Percentiles rank a stretch among this genome's conserved stretches.
phyloP scores from a whole-genome alignment of 2,329 filamentous ascomycete species.

The Xylariomycetidae sp. region DNA sequence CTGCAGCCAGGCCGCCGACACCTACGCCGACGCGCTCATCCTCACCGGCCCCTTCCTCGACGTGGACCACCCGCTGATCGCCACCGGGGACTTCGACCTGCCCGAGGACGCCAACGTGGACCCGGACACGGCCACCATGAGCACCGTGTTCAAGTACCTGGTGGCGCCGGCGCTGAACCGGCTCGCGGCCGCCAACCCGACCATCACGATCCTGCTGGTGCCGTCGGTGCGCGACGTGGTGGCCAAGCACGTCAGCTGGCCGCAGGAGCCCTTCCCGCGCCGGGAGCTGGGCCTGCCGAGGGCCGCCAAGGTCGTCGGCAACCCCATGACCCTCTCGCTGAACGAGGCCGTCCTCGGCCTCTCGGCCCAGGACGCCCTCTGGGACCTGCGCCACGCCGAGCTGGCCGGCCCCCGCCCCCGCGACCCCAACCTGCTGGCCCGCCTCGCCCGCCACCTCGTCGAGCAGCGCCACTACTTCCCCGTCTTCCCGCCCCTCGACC shows the following conservation, averaged over 20 bases:
- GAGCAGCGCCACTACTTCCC: constrained; percentile 91
- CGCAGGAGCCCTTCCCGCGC: constrained; percentile 50
- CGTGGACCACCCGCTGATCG: constrained; percentile 81
- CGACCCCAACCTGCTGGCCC: constrained; percentile 57
- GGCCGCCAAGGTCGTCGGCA: constrained; percentile 67
- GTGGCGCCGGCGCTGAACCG: constrained; percentile 68
- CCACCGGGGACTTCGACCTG: constrained; percentile 71
- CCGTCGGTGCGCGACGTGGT: constrained; percentile 70
- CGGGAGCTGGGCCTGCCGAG: constrained; percentile 76
- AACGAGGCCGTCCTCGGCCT: constrained; percentile 84
- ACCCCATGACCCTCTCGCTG: constrained; percentile 81
- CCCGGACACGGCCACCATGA: constrained; percentile 72
- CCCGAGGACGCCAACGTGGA: constrained; percentile 62
- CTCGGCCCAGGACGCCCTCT: constrained; percentile 77
- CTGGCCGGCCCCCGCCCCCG: constrained; percentile 49
- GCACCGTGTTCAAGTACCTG: constrained; percentile 75
- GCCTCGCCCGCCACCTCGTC: constrained; percentile 72
- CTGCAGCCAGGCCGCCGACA: constrained; percentile 69
- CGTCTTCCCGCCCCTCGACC: constrained; percentile 72
- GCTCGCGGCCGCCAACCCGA: constrained; percentile 63
- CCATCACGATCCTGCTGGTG: constrained; percentile 73
- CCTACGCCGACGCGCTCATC: constrained; percentile 71
- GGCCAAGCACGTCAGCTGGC: constrained; percentile 64
- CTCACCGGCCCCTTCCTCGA: constrained; percentile 87
- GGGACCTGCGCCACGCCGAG: constrained; percentile 74